Conservation (phyloP, 2,329 filamentous ascomycete species). For the Nemania bipapillata region DNA sequence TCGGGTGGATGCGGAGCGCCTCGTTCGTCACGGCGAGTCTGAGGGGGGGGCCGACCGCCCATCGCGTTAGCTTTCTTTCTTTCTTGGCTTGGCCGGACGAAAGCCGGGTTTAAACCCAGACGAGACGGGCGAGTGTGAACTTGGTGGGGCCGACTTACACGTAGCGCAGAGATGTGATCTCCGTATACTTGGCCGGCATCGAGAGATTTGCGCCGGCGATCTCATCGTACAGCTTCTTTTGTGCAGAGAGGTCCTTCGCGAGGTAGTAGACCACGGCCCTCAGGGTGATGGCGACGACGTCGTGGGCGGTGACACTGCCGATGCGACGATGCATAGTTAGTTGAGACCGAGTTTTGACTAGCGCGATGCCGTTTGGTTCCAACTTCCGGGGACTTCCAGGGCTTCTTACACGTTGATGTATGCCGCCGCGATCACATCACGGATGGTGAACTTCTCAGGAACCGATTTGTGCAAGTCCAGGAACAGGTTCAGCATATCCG, state of each 20-base stretch:
- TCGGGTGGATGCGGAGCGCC: constrained; percentile 59
- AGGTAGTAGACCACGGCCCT: constrained; percentile 33
- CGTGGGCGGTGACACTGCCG: constrained; percentile 32
- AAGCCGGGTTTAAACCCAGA: neutral
- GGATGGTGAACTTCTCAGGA: constrained; percentile 31
- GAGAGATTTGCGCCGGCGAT: constrained; percentile 18
- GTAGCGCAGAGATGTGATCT: constrained; percentile 20
- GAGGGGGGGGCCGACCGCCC: neutral
- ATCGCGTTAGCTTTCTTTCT: neutral
- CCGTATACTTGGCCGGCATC: constrained; percentile 22
- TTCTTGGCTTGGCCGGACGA: neutral
- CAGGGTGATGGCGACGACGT: constrained; percentile 34
- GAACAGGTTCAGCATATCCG: constrained; percentile 32
- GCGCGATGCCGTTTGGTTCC: neutral
- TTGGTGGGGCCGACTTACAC: constrained; percentile 23
- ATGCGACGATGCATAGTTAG: neutral
- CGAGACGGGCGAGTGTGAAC: no score
- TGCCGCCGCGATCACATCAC: constrained; percentile 31
- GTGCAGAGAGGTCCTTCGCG: constrained; percentile 17
- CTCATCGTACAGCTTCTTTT: constrained; percentile 29
- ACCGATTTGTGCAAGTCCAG: constrained; percentile 21
- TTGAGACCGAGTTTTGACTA: neutral
- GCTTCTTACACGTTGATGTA: constrained; percentile 35
- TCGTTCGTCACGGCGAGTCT: constrained; percentile 29
- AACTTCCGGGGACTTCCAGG: no score